These are phyloP conservation scores for Penicillium vulpinum DNA, from an alignment of 2,329 filamentous ascomycete species.

Conservation along the genomic window DNA sequence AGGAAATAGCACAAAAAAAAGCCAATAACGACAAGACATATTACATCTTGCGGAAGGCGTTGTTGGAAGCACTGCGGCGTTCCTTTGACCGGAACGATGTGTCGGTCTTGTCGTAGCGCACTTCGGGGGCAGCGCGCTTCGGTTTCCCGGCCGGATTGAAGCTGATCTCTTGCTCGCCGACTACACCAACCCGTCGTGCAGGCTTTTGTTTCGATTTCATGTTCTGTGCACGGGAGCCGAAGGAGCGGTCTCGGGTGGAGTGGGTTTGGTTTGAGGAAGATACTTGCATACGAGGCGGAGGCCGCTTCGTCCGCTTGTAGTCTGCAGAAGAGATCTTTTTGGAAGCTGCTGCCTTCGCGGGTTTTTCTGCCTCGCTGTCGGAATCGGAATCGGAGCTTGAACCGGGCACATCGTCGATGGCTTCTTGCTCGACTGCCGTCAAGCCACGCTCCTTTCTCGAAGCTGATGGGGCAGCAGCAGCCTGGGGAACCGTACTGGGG, in stretches of 20 bases:
- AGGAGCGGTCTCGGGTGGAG: constrained; percentile 55
- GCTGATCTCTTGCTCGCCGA: constrained; percentile 58
- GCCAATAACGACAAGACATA: background rate
- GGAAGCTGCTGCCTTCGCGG: constrained; percentile 33
- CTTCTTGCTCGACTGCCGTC: constrained; percentile 64
- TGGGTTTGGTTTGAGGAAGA: constrained; percentile 52
- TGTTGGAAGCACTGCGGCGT: constrained; percentile 51
- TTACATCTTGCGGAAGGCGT: constrained; percentile 51
- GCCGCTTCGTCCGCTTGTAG: constrained; percentile 56
- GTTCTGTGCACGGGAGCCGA: constrained; percentile 56
- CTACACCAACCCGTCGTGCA: constrained; percentile 35
- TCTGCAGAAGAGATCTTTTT: constrained; percentile 55
- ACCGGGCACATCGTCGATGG: constrained; percentile 51
- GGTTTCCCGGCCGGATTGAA: constrained; percentile 57
- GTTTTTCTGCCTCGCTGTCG: constrained; percentile 32
- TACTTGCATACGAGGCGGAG: constrained; percentile 57
- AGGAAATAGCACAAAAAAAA: background rate
- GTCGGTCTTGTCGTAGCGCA: constrained; percentile 21
- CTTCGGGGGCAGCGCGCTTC: constrained; percentile 29
- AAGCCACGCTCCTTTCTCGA: constrained; percentile 50
- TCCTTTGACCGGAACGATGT: constrained; percentile 40
- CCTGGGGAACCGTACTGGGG: constrained; percentile 66
- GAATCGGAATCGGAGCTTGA: constrained; percentile 43
- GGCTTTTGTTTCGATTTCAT: constrained; percentile 40
- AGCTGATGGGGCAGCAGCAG: constrained; percentile 16